These are phyloP conservation scores for Elsinoe ampelina DNA, from an alignment of 2,329 filamentous ascomycete species.

Conservation along the genomic window DNA sequence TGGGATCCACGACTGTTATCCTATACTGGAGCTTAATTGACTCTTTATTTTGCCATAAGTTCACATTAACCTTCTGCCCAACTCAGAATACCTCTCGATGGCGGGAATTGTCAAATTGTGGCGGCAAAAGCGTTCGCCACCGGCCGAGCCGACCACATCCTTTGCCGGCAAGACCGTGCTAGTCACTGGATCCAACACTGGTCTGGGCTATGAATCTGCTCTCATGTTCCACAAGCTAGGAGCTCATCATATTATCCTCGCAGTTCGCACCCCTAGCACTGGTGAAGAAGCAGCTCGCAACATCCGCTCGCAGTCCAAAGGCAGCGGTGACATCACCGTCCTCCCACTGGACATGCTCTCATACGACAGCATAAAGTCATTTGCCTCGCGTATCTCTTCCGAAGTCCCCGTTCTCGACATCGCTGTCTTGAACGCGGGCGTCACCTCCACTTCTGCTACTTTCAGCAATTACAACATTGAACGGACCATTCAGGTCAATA, in stretches of 20 bases:
- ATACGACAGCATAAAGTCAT: slow-evolving; percentile 20
- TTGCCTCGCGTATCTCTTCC: slow-evolving; percentile 22
- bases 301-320: slow-evolving; percentile 22
- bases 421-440: slow-evolving; percentile 33
- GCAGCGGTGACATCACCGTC: slow-evolving; percentile 26
- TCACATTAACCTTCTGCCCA: background rate
- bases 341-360: slow-evolving; percentile 22
- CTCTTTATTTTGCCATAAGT: background rate
- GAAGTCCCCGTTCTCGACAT: slow-evolving; percentile 29
- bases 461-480: slow-evolving; percentile 30
- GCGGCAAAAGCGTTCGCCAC: background rate
- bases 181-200: slow-evolving; percentile 30
- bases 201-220: slow-evolving; percentile 31
- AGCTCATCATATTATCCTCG: slow-evolving; percentile 31
- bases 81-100: background rate
- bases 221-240: slow-evolving; percentile 30
- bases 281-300: slow-evolving; percentile 27
- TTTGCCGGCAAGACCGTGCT: slow-evolving; percentile 20
- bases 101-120: slow-evolving; percentile 1
- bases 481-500: slow-evolving; percentile 47
- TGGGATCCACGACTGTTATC: no score
- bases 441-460: slow-evolving; percentile 21
- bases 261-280: slow-evolving; percentile 28
- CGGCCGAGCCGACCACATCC: slow-evolving; percentile 9
- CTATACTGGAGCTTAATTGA: no score